phyloP scores from a whole-genome alignment of 305 asterid genomes.

The Withania somnifera region DNA sequence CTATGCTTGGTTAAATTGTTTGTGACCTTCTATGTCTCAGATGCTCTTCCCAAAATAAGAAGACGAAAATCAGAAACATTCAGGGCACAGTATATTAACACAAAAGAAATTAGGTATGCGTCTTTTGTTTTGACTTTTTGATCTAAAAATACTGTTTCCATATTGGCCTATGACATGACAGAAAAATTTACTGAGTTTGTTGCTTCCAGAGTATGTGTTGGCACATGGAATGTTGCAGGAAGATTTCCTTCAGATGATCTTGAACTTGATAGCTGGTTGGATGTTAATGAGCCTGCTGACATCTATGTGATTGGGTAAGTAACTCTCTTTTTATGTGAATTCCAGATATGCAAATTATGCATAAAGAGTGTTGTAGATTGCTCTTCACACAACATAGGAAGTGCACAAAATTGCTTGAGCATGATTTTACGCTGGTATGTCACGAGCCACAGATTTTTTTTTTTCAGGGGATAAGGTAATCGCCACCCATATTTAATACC shows the following conservation, averaged over 20 bases:
- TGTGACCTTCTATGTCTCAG: slow-evolving; percentile 21
- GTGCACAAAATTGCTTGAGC: neutral
- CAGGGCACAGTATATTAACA: slow-evolving; percentile 76
- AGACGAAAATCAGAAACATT: slow-evolving; percentile 87
- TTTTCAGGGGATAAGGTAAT: neutral
- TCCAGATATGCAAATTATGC: neutral
- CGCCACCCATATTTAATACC: neutral
- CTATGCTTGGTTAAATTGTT: neutral
- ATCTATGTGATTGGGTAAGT: slow-evolving; percentile 75
- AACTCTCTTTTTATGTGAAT: neutral
- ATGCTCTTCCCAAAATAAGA: slow-evolving; percentile 51
- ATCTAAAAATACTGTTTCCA: neutral
- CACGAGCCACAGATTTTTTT: neutral
- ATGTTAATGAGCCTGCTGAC: slow-evolving; percentile 74
- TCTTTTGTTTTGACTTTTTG: slow-evolving; percentile 12
- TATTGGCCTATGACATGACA: neutral
- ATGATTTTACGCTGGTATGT: neutral
- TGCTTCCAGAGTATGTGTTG: slow-evolving; percentile 46
- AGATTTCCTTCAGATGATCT: slow-evolving; percentile 53
- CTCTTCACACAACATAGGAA: neutral
- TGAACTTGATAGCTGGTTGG: slow-evolving; percentile 71
- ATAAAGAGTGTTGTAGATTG: neutral
- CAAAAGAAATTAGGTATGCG: slow-evolving; percentile 69
- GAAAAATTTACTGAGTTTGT: neutral
- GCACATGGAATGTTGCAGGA: slow-evolving; percentile 82